Evolutionary conservation across 768 basidiomycete species (phyloP).

Genomic region (Russula abietina): DNA sequence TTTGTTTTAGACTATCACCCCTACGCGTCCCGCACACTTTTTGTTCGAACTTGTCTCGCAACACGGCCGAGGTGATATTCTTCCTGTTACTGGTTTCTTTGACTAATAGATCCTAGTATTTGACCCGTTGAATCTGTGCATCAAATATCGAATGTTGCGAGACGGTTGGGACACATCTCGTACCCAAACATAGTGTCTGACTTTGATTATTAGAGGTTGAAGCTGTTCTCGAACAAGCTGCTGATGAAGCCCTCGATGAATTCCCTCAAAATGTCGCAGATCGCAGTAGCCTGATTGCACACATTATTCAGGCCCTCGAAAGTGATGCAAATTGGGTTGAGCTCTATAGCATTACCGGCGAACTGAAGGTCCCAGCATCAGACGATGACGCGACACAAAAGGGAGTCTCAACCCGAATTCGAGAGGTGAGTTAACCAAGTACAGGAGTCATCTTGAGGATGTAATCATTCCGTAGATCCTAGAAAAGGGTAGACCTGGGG

Average conservation of each 20-base stretch:
- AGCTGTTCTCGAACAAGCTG: conserved; percentile 47
- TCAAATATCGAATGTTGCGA: conserved; percentile 72
- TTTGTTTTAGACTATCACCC: conserved; percentile 62
- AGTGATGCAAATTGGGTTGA: conserved; percentile 62
- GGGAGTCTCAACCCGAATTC: conserved; percentile 28
- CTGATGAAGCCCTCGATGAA: conserved; percentile 39
- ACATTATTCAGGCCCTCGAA: conserved; percentile 54
- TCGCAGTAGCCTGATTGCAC: conserved; percentile 42
- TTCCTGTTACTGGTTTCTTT: not conserved
- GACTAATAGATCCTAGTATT: conserved; percentile 39
- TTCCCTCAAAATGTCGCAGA: conserved; percentile 32
- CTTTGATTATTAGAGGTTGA: conserved; percentile 53
- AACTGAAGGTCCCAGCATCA: conserved; percentile 50
- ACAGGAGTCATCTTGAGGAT: conserved; percentile 21
- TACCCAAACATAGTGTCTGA: not conserved
- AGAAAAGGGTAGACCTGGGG: conserved; percentile 37
- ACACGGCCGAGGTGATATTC: conserved; percentile 48
- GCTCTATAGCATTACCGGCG: conserved; percentile 63
- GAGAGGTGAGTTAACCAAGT: conserved; percentile 35
- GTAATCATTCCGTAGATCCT: conserved; percentile 30
- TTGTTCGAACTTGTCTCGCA: conserved; percentile 71
- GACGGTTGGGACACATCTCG: conserved; percentile 53
- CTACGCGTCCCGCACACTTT: conserved; percentile 68
- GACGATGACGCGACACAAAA: conserved; percentile 31
- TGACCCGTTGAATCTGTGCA: conserved; percentile 55